phyloP scores from a whole-genome alignment of 805 yeast genomes.

The Starmera caribaea region DNA sequence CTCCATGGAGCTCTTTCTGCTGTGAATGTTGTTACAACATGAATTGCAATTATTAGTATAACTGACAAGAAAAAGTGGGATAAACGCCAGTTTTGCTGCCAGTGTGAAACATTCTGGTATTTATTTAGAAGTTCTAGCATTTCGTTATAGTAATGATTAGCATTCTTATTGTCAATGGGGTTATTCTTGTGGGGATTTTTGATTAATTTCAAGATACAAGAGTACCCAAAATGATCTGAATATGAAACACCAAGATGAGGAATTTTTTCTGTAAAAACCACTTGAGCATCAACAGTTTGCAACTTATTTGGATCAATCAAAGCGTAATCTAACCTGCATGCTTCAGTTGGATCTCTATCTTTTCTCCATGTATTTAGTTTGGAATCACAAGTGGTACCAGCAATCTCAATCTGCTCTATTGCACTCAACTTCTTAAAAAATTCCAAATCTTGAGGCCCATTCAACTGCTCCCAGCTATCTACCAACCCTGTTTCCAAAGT shows the following conservation, averaged over 20 bases:
- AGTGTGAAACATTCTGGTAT: conserved; percentile 42
- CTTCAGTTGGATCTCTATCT: conserved; percentile 44
- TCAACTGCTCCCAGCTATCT: conserved; percentile 75
- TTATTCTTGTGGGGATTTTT: neutral
- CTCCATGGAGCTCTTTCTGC: conserved; percentile 47
- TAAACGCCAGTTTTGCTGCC: conserved; percentile 59
- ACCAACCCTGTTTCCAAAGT: conserved; percentile 56
- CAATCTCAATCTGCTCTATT: conserved; percentile 52
- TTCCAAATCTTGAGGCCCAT: conserved; percentile 37
- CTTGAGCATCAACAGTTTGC: conserved; percentile 51
- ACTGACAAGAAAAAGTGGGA: conserved; percentile 54
- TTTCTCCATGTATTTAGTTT: conserved; percentile 74
- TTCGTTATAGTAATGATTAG: conserved; percentile 30
- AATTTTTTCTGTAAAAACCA: conserved; percentile 61
- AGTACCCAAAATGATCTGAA: conserved; percentile 90
- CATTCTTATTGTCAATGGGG: conserved; percentile 2
- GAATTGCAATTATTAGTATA: conserved; percentile 38
- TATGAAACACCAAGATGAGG: conserved; percentile 58
- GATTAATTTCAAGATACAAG: conserved; percentile 29
- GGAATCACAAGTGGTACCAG: conserved; percentile 90
- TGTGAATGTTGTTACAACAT: conserved; percentile 51
- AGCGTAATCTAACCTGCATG: conserved; percentile 87
- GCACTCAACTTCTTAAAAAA: conserved; percentile 39
- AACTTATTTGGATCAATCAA: conserved; percentile 53
- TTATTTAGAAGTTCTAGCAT: conserved; percentile 35